phyloP scores from a whole-genome alignment of 306 rosid species.

The Pyrus betulifolia region DNA sequence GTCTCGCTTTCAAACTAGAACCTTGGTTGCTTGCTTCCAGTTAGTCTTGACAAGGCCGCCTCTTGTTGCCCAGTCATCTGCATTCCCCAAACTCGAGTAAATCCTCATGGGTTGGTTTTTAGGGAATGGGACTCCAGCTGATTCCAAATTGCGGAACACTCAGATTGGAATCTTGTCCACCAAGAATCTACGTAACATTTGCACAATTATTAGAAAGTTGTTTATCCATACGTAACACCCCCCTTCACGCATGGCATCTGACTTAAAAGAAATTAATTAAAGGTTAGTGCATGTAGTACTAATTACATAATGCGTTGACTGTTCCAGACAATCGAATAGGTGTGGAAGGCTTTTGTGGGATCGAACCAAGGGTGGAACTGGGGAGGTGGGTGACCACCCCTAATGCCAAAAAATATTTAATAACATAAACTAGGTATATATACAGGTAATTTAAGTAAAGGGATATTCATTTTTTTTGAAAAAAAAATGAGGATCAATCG shows the following conservation, averaged over 20 bases:
- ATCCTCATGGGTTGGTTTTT: conserved; percentile 36
- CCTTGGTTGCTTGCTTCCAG: conserved; percentile 23
- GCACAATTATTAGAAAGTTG: no score
- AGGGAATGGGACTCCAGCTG: conserved; percentile 28
- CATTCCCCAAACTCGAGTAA: conserved; percentile 39
- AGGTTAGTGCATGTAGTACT: no score
- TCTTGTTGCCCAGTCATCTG: conserved; percentile 44
- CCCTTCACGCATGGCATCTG: no score
- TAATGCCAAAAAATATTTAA: no score
- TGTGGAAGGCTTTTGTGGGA: conserved; percentile 38
- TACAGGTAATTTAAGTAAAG: no score
- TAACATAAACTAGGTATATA: no score
- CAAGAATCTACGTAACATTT: conserved; percentile 8
- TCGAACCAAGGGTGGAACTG: conserved; percentile 43
- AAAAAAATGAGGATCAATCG: no score
- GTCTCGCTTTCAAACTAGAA: no score
- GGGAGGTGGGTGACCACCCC: no score
- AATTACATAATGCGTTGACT: conserved; percentile 30
- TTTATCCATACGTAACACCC: no score
- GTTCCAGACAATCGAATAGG: conserved; percentile 36
- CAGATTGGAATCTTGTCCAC: conserved; percentile 40
- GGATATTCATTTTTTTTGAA: no score
- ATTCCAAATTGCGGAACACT: conserved; percentile 33
- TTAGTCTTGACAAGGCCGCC: conserved; percentile 44
- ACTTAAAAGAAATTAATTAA: background rate